A percentile compares a stretch with the other conserved stretches of the same genome.
phyloP scores from a whole-genome alignment of 441 rosid species.

The Theobroma grandiflorum region DNA sequence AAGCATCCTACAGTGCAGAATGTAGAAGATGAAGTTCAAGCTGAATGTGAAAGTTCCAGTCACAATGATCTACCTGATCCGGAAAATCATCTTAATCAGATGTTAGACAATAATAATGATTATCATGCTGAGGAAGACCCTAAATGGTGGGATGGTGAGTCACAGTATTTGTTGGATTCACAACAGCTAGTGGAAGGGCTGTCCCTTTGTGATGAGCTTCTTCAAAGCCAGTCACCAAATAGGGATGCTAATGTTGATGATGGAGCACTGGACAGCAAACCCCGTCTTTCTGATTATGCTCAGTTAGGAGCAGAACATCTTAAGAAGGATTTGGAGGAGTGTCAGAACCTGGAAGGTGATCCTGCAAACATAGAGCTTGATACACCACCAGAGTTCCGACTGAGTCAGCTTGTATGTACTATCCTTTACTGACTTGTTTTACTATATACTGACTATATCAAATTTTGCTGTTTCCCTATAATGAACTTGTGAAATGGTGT shows the following conservation, averaged over 20 bases:
- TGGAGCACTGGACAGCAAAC: conserved; percentile 39
- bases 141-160: conserved; percentile 88
- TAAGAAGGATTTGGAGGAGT: conserved; percentile 88
- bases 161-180: conserved; percentile 73
- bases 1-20: conserved; percentile 36
- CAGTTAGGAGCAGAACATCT: conserved; percentile 72
- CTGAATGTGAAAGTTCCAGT: conserved; percentile 37
- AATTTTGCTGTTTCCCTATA: neutral
- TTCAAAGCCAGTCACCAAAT: conserved; percentile 79
- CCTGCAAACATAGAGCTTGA: conserved; percentile 83
- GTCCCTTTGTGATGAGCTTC: conserved; percentile 82
- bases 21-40: conserved; percentile 44
- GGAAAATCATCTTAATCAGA: conserved; percentile 41
- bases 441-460: neutral
- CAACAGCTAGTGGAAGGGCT: conserved; percentile 94
- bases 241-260: conserved; percentile 57
- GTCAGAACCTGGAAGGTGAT: conserved; percentile 75
- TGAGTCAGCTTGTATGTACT: conserved; percentile 89
- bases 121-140: conserved; percentile 58
- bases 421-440: neutral
- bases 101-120: conserved; percentile 31
- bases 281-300: conserved; percentile 76
- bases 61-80: conserved; percentile 30
- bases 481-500: neutral
- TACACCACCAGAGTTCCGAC: conserved; percentile 91